Conservation (phyloP, 495 filamentous ascomycete species). For the Talaromyces proteolyticus region DNA sequence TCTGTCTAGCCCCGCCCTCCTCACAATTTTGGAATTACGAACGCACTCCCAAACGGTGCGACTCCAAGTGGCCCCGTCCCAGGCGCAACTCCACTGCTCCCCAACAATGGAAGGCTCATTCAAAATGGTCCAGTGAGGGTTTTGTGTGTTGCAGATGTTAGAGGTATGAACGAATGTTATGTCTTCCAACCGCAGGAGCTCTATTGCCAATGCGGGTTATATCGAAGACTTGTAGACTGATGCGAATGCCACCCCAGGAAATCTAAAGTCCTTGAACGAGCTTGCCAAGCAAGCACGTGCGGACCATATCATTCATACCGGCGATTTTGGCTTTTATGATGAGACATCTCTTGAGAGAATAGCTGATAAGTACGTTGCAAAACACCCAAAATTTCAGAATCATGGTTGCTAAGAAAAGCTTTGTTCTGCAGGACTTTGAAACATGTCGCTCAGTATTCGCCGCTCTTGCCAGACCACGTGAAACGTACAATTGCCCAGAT, state of each 20-base stretch:
- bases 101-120: conserved; percentile 68
- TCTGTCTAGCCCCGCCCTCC: conserved; percentile 35
- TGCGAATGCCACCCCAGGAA: conserved; percentile 52
- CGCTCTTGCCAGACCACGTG: conserved; percentile 76
- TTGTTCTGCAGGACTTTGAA: conserved; percentile 71
- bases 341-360: conserved; percentile 93
- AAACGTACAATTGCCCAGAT: conserved; percentile 79
- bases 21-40: conserved; percentile 41
- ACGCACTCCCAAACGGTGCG: conserved; percentile 46
- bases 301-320: conserved; percentile 95
- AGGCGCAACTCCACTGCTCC: conserved; percentile 49
- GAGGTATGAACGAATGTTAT: too few species aligned
- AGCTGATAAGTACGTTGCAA: conserved; percentile 89
- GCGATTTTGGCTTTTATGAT: conserved; percentile 99
- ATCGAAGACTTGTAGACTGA: conserved; percentile 8
- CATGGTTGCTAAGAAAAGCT: conserved; percentile 8
- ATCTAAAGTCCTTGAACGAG: conserved; percentile 92
- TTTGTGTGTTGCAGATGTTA: conserved; percentile 93
- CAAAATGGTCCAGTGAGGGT: conserved; percentile 81
- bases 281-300: conserved; percentile 88
- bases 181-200: conserved; percentile 12
- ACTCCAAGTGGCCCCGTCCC: conserved; percentile 39
- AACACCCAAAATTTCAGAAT: too few species aligned
- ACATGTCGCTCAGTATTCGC: conserved; percentile 98
- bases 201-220: too few species aligned